These are phyloP conservation scores for Oryza officinalis DNA, from an alignment of 176 grass and related monocot species.

Conservation along the genomic window DNA sequence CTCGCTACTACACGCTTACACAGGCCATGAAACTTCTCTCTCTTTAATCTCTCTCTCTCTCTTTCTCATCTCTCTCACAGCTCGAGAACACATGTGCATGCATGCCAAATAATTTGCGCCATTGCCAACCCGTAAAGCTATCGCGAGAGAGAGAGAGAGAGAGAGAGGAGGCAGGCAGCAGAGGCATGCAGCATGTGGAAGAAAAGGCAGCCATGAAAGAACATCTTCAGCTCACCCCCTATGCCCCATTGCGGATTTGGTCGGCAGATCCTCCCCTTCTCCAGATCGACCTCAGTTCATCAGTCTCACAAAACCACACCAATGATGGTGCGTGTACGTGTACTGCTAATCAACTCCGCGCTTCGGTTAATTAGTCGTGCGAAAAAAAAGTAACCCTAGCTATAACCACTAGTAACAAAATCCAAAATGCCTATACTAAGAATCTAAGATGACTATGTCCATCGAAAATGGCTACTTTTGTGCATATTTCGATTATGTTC, in stretches of 20 bases:
- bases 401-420: too few species aligned
- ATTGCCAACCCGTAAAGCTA: conserved; percentile 71
- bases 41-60: background rate
- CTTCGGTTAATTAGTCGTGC: background rate
- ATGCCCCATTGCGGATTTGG: conserved; percentile 53
- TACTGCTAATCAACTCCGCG: background rate
- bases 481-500: too few species aligned
- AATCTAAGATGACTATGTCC: background rate
- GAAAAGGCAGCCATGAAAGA: conserved; percentile 57
- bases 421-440: background rate
- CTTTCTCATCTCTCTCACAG: background rate
- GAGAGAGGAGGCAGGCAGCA: background rate
- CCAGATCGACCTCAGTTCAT: background rate
- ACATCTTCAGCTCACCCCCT: conserved; percentile 42
- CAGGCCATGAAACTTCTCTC: conserved; percentile 34
- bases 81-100: conserved; percentile 40
- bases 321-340: background rate
- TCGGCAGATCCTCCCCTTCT: conserved; percentile 39
- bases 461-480: too few species aligned
- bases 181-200: conserved; percentile 53
- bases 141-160: background rate
- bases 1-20: background rate
- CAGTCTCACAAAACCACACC: background rate
- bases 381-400: background rate
- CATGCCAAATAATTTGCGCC: conserved; percentile 40